Conservation (phyloP, 306 rosid genomes). For the Coriaria nepalensis region DNA sequence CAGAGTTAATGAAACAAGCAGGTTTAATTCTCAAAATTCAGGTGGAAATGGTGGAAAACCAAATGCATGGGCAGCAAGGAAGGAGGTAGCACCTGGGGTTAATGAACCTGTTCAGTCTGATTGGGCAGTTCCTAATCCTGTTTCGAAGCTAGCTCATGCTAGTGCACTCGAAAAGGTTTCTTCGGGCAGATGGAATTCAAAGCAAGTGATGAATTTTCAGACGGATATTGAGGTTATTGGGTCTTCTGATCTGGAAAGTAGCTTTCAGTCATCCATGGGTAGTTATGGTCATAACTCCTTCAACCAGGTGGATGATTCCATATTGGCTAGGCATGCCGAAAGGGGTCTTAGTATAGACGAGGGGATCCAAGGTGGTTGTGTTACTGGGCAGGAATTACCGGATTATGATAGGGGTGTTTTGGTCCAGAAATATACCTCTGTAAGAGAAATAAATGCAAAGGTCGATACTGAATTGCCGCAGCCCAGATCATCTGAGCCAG, state of each 20-base stretch:
- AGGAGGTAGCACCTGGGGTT: slow-evolving; percentile 41
- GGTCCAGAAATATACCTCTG: slow-evolving; percentile 26
- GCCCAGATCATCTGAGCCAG: slow-evolving; percentile 28
- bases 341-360: slow-evolving; percentile 36
- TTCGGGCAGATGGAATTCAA: slow-evolving; percentile 93
- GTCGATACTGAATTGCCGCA: slow-evolving; percentile 33
- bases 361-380: slow-evolving; percentile 22
- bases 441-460: slow-evolving; percentile 24
- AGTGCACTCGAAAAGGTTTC: slow-evolving; percentile 91
- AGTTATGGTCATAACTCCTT: slow-evolving; percentile 20
- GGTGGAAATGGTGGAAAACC: slow-evolving; percentile 42
- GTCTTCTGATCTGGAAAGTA: slow-evolving; percentile 37
- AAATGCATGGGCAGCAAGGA: slow-evolving; percentile 73
- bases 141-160: slow-evolving; percentile 73
- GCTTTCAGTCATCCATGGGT: slow-evolving; percentile 13
- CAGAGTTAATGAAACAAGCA: slow-evolving; percentile 33
- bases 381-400: slow-evolving; percentile 32
- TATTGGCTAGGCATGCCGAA: slow-evolving; percentile 45
- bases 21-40: slow-evolving; percentile 30
- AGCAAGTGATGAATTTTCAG: slow-evolving; percentile 38
- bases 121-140: slow-evolving; percentile 61
- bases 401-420: slow-evolving; percentile 27
- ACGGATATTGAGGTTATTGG: slow-evolving; percentile 38
- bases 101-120: slow-evolving; percentile 39
- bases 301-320: slow-evolving; percentile 39